Conservation (phyloP, 768 basidiomycete species). For the Boletus rubescentipes region DNA sequence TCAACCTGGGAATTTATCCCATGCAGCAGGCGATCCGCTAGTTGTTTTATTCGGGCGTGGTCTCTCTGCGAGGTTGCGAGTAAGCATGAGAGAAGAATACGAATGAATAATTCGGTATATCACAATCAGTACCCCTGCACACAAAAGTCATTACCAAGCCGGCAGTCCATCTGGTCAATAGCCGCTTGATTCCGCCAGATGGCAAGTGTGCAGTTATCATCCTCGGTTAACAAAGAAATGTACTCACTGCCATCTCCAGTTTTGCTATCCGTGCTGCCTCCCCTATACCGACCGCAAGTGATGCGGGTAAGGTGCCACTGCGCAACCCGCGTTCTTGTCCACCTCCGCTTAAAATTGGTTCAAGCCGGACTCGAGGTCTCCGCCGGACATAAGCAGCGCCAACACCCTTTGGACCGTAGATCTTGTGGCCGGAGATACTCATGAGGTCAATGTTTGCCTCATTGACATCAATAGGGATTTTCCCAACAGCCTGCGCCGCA, state of each 20-base stretch:
- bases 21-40: conserved; percentile 79
- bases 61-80: conserved; percentile 57
- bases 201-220: conserved; percentile 48
- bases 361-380: conserved; percentile 88
- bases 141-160: conserved; percentile 62
- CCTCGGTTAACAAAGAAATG: conserved; percentile 26
- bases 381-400: conserved; percentile 94
- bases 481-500: conserved; percentile 92
- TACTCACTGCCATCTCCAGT: conserved; percentile 88
- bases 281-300: conserved; percentile 88
- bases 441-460: conserved; percentile 93
- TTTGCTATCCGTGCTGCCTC: conserved; percentile 93
- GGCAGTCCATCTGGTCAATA: conserved; percentile 27
- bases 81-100: neutral
- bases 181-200: conserved; percentile 45
- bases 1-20: conserved; percentile 84
- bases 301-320: conserved; percentile 90
- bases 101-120: neutral
- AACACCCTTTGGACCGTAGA: conserved; percentile 97
- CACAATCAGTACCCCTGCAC: conserved; percentile 94
- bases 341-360: conserved; percentile 93
- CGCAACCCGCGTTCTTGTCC: conserved; percentile 96
- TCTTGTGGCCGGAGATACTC: conserved; percentile 96
- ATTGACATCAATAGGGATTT: conserved; percentile 91
- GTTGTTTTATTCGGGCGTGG: conserved; percentile 64